A percentile compares a stretch with the other conserved stretches of the same genome.
Evolutionary conservation across 2,329 filamentous ascomycete species (phyloP).

Genomic region (Penicillium sp.): DNA sequence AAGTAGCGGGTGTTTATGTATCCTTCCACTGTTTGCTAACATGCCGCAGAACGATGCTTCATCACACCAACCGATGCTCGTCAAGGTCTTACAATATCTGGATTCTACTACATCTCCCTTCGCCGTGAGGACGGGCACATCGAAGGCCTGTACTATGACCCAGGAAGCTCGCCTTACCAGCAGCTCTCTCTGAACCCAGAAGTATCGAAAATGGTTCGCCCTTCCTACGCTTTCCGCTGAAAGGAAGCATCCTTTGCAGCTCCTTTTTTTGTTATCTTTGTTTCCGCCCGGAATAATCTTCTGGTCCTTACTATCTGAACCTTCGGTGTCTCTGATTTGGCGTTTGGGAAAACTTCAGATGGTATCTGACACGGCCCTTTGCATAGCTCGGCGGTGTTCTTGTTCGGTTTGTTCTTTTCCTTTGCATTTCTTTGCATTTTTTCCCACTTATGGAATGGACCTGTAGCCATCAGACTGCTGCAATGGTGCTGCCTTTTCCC

Average conservation of each 20-base stretch:
- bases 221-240: conserved; percentile 44
- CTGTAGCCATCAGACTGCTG: background rate
- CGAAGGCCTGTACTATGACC: conserved; percentile 51
- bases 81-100: conserved; percentile 49
- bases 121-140: conserved; percentile 46
- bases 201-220: conserved; percentile 39
- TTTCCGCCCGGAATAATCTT: conserved; percentile 9
- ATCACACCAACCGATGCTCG: conserved; percentile 47
- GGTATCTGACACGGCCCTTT: background rate
- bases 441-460: background rate
- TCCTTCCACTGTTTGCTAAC: conserved; percentile 9
- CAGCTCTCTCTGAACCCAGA: conserved; percentile 45
- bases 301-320: background rate
- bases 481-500: background rate
- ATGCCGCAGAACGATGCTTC: conserved; percentile 45
- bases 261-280: background rate
- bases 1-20: conserved; percentile 8
- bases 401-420: background rate
- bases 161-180: conserved; percentile 50
- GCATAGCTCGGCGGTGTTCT: conserved; percentile 12
- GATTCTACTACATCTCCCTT: conserved; percentile 51
- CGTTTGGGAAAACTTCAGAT: conserved; percentile 2
- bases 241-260: background rate
- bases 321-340: background rate
- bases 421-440: background rate